Evolutionary conservation across 225 moss, liverwort and hornwort genomes (phyloP).

Genomic region (Physcomitrellopsis africana): DNA sequence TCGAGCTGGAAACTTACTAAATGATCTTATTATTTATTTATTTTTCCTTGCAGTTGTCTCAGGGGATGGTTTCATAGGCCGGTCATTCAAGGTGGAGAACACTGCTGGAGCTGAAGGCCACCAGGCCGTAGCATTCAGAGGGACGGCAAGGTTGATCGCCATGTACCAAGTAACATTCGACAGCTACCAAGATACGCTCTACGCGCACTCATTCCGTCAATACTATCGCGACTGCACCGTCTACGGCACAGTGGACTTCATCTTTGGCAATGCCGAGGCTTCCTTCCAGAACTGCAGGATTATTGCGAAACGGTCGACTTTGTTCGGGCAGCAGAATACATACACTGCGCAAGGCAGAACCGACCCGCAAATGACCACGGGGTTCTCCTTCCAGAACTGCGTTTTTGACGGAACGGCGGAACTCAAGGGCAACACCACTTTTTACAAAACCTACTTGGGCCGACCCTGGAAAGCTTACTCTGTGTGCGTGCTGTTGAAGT

Average conservation of each 20-base stretch:
- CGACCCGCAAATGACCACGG: constrained; percentile 67
- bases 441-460: constrained; percentile 55
- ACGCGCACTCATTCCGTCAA: constrained; percentile 60
- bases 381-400: constrained; percentile 79
- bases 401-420: constrained; percentile 37
- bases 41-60: constrained; percentile 44
- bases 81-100: constrained; percentile 53
- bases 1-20: background rate
- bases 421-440: constrained; percentile 26
- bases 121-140: constrained; percentile 64
- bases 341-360: constrained; percentile 73
- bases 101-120: constrained; percentile 53
- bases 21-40: background rate
- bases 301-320: constrained; percentile 40
- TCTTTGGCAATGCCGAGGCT: constrained; percentile 68
- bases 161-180: constrained; percentile 55
- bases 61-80: constrained; percentile 62
- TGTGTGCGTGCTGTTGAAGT: constrained; percentile 54
- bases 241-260: constrained; percentile 69
- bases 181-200: constrained; percentile 65
- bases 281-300: constrained; percentile 61
- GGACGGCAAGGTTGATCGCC: constrained; percentile 51
- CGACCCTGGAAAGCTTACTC: constrained; percentile 85
- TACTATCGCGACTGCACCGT: constrained; percentile 65
- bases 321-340: constrained; percentile 38